These are phyloP conservation scores for Paecilomyces sp. DNA, from an alignment of 2,329 filamentous ascomycete genomes.

Conservation along the genomic window DNA sequence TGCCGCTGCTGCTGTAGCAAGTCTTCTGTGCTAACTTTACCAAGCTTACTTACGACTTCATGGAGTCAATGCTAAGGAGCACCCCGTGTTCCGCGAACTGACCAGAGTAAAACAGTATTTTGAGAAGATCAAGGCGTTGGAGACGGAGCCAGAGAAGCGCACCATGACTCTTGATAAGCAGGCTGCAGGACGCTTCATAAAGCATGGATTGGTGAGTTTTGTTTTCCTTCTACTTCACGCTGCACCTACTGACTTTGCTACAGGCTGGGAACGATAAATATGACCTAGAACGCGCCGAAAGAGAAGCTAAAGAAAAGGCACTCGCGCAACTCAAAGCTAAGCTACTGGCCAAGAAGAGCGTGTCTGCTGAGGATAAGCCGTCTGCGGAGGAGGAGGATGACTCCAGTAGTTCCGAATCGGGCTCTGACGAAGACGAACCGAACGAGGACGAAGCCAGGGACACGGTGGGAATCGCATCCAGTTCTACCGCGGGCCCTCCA, in stretches of 20 bases:
- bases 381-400: conserved; percentile 7
- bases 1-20: neutral
- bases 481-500: neutral
- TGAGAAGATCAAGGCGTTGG: conserved; percentile 75
- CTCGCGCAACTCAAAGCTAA: conserved; percentile 43
- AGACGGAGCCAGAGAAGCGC: conserved; percentile 54
- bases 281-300: conserved; percentile 43
- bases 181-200: conserved; percentile 75
- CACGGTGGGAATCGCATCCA: conserved; percentile 1
- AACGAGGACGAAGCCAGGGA: conserved; percentile 7
- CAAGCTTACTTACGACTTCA: conserved; percentile 69
- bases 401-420: conserved; percentile 7
- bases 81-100: conserved; percentile 79
- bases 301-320: conserved; percentile 44
- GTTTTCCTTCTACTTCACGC: neutral
- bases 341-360: conserved; percentile 32
- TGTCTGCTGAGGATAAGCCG: conserved; percentile 14
- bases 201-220: conserved; percentile 62
- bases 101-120: conserved; percentile 86
- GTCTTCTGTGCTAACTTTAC: conserved; percentile 6
- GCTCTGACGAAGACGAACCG: conserved; percentile 9
- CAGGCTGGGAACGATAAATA: conserved; percentile 45
- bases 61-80: conserved; percentile 72
- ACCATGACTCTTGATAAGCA: conserved; percentile 61
- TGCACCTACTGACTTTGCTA: conserved; percentile 2